Conservation (phyloP, 1,284 basidiomycete species). For the Neotropicomus parvogracilis region DNA sequence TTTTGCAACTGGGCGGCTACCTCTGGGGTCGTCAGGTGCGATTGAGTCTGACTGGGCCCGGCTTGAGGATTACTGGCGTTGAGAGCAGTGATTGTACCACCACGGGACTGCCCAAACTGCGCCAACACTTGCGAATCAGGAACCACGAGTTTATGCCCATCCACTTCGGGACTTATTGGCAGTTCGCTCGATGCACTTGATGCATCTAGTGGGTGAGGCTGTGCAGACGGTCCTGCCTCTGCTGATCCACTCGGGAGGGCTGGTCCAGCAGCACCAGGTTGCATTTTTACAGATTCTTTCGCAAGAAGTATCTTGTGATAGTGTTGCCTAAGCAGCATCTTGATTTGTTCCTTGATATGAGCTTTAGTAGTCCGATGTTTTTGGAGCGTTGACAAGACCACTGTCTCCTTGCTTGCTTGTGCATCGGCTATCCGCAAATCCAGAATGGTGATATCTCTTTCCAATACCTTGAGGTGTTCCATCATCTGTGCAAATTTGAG, state of each 20-base stretch:
- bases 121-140: constrained; percentile 22
- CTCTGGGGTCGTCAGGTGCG: constrained; percentile 19
- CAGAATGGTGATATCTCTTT: constrained; percentile 9
- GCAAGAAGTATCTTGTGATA: constrained; percentile 14
- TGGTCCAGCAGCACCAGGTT: constrained; percentile 4
- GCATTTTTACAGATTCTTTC: constrained; percentile 12
- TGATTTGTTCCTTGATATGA: constrained; percentile 15
- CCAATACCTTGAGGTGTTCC: constrained; percentile 22
- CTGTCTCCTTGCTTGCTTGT: constrained; percentile 19
- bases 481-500: constrained; percentile 24
- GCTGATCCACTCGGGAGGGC: constrained; percentile 2
- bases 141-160: constrained; percentile 23
- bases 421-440: constrained; percentile 17
- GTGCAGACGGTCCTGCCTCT: constrained; percentile 15
- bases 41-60: constrained; percentile 15
- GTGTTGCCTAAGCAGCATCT: constrained; percentile 12
- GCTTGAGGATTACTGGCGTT: constrained; percentile 1
- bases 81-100: constrained; percentile 11
- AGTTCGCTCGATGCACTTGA: constrained; percentile 8
- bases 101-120: constrained; percentile 31
- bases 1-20: constrained; percentile 51
- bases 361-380: constrained; percentile 5
- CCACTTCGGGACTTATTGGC: constrained; percentile 3
- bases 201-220: constrained; percentile 7
- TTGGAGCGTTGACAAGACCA: constrained; percentile 12